A percentile compares a stretch with the other conserved stretches of the same genome.
phyloP scores from a whole-genome alignment of 495 filamentous ascomycete species.

The Terfezia boudieri region DNA sequence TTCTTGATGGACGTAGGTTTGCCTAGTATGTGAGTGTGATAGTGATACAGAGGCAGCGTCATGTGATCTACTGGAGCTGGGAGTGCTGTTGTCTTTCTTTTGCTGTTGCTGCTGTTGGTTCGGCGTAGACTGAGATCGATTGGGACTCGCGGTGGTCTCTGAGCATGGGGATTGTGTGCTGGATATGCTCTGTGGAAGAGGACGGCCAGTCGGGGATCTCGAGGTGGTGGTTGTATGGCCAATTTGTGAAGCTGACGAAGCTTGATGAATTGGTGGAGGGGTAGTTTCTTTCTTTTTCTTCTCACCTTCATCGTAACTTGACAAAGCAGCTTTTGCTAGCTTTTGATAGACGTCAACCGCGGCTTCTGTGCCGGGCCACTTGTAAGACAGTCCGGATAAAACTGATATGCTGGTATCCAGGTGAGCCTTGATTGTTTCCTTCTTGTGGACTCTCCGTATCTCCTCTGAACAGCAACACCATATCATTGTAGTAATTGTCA shows the following conservation, averaged over 20 bases:
- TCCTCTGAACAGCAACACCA: conserved; percentile 75
- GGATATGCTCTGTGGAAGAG: background rate
- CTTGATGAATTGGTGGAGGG: background rate
- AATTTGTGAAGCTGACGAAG: too few species aligned
- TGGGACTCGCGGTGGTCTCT: background rate
- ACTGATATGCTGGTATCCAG: conserved; percentile 50
- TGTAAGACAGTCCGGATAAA: conserved; percentile 48
- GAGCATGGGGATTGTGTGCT: background rate
- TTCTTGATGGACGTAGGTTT: background rate
- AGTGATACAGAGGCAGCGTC: background rate
- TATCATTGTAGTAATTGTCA: conserved; percentile 64
- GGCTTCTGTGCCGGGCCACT: conserved; percentile 77
- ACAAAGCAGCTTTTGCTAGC: conserved; percentile 60
- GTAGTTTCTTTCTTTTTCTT: conserved; percentile 13
- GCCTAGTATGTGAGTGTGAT: background rate
- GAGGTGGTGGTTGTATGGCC: background rate
- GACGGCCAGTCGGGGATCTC: background rate
- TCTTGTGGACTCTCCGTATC: conserved; percentile 43
- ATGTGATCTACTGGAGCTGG: background rate
- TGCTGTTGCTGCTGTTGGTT: background rate
- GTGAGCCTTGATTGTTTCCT: conserved; percentile 47
- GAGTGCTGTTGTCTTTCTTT: background rate
- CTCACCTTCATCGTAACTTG: conserved; percentile 45
- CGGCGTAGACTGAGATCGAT: background rate
- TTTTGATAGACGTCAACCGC: conserved; percentile 58